These are phyloP conservation scores for Anethum foeniculum DNA, from an alignment of 140 eudicot genomes.

Conservation along the genomic window DNA sequence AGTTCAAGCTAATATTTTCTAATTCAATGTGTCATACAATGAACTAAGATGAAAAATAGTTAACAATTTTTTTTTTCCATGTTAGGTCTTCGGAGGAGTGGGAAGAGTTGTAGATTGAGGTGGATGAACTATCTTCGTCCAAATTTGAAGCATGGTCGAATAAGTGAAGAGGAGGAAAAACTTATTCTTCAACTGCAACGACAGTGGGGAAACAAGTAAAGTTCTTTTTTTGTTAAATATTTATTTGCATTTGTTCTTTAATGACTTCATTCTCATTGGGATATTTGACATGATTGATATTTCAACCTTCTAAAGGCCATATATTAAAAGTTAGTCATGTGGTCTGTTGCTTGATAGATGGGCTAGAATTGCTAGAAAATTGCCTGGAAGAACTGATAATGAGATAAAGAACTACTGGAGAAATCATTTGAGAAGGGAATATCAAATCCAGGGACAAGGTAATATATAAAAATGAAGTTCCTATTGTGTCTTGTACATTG, in stretches of 20 bases:
- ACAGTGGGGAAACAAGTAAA: constrained; percentile 79
- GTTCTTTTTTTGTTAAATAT: not conserved
- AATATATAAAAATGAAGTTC: not conserved
- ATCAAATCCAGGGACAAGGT: constrained; percentile 25
- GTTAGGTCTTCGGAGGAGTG: constrained; percentile 75
- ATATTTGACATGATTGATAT: not conserved
- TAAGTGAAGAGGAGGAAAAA: constrained; percentile 54
- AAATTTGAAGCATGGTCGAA: constrained; percentile 62
- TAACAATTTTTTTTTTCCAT: not conserved
- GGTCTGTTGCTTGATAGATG: constrained; percentile 31
- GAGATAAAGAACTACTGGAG: constrained; percentile 91
- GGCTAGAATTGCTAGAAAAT: constrained; percentile 64
- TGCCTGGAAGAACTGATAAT: constrained; percentile 84
- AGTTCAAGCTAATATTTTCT: not conserved
- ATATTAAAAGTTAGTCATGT: not conserved
- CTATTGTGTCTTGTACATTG: not conserved
- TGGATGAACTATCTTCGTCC: constrained; percentile 92
- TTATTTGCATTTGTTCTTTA: not conserved
- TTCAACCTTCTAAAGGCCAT: not conserved
- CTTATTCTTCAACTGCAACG: constrained; percentile 54
- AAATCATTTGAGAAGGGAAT: constrained; percentile 58
- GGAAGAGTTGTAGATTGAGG: constrained; percentile 75
- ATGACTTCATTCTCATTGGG: not conserved
- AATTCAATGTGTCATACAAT: not conserved
- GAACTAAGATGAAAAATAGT: not conserved